Conservation (phyloP, 805 yeast species). For the Ascoidea asiatica region DNA sequence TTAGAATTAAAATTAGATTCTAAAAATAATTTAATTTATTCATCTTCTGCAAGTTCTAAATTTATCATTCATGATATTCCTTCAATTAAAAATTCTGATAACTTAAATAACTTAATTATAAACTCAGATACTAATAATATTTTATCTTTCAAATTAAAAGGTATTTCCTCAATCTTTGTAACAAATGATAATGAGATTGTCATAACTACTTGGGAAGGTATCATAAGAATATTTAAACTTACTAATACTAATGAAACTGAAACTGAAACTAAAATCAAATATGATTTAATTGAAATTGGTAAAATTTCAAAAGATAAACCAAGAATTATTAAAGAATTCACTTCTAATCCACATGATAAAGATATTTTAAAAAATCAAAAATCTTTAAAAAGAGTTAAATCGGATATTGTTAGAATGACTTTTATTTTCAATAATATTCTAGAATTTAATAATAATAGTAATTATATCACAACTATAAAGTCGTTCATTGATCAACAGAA, state of each 20-base stretch:
- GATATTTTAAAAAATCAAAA: slow-evolving; percentile 20
- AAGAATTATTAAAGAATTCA: slow-evolving; percentile 14
- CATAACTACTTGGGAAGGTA: slow-evolving; percentile 41
- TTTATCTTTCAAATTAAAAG: slow-evolving; percentile 21
- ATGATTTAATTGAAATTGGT: slow-evolving; percentile 3
- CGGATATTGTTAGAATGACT: slow-evolving; percentile 14
- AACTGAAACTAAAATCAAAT: slow-evolving; percentile 11
- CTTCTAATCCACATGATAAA: slow-evolving; percentile 15
- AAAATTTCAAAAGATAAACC: slow-evolving; percentile 14
- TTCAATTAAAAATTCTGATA: not conserved
- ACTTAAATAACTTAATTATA: no score
- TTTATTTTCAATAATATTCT: no score
- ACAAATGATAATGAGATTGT: slow-evolving; percentile 17
- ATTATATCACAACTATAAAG: no score
- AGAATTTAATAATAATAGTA: no score
- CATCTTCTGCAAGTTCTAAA: slow-evolving; percentile 36
- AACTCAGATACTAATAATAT: slow-evolving; percentile 1
- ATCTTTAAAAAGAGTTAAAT: slow-evolving; percentile 17
- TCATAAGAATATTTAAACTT: slow-evolving; percentile 20
- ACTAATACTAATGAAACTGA: slow-evolving; percentile 6
- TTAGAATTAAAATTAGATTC: slow-evolving; percentile 25
- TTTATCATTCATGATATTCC: slow-evolving; percentile 18
- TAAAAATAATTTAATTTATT: slow-evolving; percentile 16
- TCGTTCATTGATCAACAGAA: no score
- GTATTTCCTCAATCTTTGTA: slow-evolving; percentile 18